Conservation (phyloP, 306 rosid species). For the Cucumis melo region DNA sequence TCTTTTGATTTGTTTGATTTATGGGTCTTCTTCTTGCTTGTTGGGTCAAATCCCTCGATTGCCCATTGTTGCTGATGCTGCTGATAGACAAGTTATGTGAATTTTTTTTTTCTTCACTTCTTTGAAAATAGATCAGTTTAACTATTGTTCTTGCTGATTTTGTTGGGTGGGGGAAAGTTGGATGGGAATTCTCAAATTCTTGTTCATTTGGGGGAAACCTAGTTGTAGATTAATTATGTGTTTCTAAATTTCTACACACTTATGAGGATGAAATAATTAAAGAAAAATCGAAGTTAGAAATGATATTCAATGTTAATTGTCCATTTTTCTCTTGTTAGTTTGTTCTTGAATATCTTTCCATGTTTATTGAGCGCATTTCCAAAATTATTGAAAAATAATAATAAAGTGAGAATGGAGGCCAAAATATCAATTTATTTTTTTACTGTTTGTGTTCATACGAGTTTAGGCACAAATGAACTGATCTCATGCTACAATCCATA, state of each 20-base stretch:
- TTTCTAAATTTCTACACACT: neutral
- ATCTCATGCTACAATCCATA: too few relatives aligned
- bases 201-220: neutral
- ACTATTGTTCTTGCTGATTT: neutral
- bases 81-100: slow-evolving; percentile 89
- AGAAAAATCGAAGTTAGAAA: neutral
- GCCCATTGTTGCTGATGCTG: slow-evolving; percentile 97
- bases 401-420: too few relatives aligned
- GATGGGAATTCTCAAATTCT: neutral
- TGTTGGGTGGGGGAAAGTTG: neutral
- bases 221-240: neutral
- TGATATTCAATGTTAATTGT: neutral
- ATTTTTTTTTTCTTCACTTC: neutral
- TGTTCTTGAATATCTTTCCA: neutral
- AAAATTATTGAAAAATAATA: too few relatives aligned
- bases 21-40: slow-evolving; percentile 81
- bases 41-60: slow-evolving; percentile 76
- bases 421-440: too few relatives aligned
- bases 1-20: slow-evolving; percentile 64
- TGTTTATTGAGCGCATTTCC: too few relatives aligned
- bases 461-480: too few relatives aligned
- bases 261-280: neutral
- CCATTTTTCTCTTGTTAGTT: neutral
- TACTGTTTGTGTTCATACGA: too few relatives aligned
- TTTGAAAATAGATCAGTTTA: neutral